Base-by-base conservation (phyloP, 2,329 filamentous ascomycete species). In the Parascedosporium putredinis region DNA sequence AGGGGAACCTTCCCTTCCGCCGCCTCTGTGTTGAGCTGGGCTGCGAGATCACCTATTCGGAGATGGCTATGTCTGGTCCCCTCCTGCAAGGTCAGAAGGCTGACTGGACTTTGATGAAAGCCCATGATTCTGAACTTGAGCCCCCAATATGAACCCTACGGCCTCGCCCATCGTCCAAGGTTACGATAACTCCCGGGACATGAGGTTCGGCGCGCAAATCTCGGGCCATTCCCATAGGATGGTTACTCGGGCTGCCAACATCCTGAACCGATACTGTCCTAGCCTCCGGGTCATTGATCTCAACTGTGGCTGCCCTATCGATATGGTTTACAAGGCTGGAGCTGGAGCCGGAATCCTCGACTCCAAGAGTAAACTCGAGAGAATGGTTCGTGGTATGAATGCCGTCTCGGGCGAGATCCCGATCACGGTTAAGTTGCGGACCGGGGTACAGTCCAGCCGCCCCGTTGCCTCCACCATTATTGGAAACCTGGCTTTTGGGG, bases 231-330 rank as follows among this genome's bases (percentile, higher is more conserved):
- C 94, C 63, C 88, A 90, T 12, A 95, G 88, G 86, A 75, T 89
- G 50, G 91, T 87, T 2, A 76, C 91, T 62, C 96, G 95, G 69
- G 83, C 88, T 0, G 86, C 91, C 1, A 89, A 97, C 64, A 78
- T 85, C 3, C 70, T 98, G 44, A 83, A 84, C 4, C 75, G 76
- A 25, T 80, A 86, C 55, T 82, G 90, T 51, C 90, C 93, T 3
- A 80, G 88, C 58, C 76, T 98, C 18, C 86, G 93, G 31, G 81
- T 95, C 34, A 86, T 98, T 55, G 93, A 98, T 61, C 73, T 98
- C 57, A 98, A 98, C 71, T 97, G 91, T 59, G 93, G 93, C 42
- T 98, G 93, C 62, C 93, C 93, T 3, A 96, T 98, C 61, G 93
- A 98, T 62, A 79, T 96, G 58, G 84, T 98, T 47, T 97, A 81